A percentile compares a stretch with the other conserved stretches of the same genome.
Conservation (phyloP, 1,139 yeast species). For the Taphrina deformans region DNA sequence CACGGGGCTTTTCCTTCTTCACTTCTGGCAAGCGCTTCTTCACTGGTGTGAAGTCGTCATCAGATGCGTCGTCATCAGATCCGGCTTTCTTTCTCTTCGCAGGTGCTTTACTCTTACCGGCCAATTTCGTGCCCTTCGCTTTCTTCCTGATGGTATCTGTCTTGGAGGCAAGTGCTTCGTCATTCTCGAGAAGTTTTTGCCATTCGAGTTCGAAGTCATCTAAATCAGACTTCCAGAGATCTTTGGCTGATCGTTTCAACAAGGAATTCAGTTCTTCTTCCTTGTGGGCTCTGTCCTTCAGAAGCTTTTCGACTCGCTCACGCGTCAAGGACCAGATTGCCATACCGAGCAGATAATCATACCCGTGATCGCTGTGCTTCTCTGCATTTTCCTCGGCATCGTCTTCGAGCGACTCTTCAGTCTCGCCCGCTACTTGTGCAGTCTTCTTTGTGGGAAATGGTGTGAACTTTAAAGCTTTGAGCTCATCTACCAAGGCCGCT, state of each 20-base stretch:
- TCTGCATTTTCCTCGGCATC: conserved; percentile 48
- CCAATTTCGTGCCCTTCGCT: conserved; percentile 28
- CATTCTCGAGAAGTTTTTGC: conserved; percentile 61
- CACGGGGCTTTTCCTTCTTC: background rate
- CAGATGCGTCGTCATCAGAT: conserved; percentile 39
- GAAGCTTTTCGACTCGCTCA: conserved; percentile 64
- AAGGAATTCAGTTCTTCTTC: conserved; percentile 70
- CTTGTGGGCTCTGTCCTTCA: conserved; percentile 69
- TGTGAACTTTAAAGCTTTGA: conserved; percentile 67
- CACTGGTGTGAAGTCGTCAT: conserved; percentile 18
- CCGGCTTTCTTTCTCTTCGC: conserved; percentile 35
- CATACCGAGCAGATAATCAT: conserved; percentile 81
- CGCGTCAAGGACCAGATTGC: conserved; percentile 88
- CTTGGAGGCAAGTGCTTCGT: conserved; percentile 50
- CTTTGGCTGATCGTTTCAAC: conserved; percentile 73
- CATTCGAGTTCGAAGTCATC: conserved; percentile 69
- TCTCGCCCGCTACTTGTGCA: conserved; percentile 41
- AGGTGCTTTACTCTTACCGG: conserved; percentile 41
- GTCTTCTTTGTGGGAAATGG: conserved; percentile 53
- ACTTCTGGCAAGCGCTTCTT: conserved; percentile 1
- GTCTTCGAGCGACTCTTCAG: conserved; percentile 42
- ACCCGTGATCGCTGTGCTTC: conserved; percentile 52
- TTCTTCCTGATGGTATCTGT: conserved; percentile 39
- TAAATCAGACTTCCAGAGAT: conserved; percentile 81
- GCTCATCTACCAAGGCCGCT: conserved; percentile 60